Base-by-base conservation (phyloP, 768 basidiomycete genomes). In the Harrya chromipes region DNA sequence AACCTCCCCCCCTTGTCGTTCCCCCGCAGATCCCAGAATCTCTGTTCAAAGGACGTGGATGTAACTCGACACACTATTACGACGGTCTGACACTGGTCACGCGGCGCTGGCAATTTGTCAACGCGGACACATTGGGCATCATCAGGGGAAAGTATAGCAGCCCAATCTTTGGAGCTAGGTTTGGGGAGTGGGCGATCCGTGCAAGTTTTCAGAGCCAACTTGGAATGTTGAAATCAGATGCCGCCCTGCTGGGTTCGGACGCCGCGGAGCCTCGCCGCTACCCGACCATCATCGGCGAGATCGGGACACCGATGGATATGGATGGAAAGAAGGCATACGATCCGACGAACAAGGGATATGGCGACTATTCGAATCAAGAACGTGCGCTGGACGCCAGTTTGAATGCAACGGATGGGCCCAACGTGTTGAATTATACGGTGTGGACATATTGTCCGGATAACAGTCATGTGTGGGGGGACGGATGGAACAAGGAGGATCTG, bases 401-500 rank as follows among this genome's bases (percentile, higher is more conserved):
- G 60, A 86, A 87, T 55, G 87, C 78, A 5, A 76, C 80, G 23
- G 94, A 97, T 64, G 93, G 90, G 0, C 63, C 69, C 8, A 91
- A 90, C 56, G 77, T 67, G 31, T 68, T 94, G 50, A 91, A 76
- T 58, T 95, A 82, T 67, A 93, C 92, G 41, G 71, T 91, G 11
- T 97, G 94, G 94, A 88, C 84, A 26, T 97, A 94, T 63, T 86
- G 87, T 51, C 74, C 87, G 0, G 89, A 95, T 58, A 85, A 84
- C 61, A 76, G 74, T 19, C 91, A 97, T 62, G 72, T 80, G 62
- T 97, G 90, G 90, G 93, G 95, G 12, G 95, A 99, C 69, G 85
- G 85, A 1, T 99, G 94, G 95, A 94, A 97, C 65, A 81, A 89
- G 70, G 95, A 99, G 71, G 95, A 98, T 70, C 66, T 98, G 51